phyloP scores from a whole-genome alignment of 139 green algal genomes.

The Pseudopediastrum boryanum region DNA sequence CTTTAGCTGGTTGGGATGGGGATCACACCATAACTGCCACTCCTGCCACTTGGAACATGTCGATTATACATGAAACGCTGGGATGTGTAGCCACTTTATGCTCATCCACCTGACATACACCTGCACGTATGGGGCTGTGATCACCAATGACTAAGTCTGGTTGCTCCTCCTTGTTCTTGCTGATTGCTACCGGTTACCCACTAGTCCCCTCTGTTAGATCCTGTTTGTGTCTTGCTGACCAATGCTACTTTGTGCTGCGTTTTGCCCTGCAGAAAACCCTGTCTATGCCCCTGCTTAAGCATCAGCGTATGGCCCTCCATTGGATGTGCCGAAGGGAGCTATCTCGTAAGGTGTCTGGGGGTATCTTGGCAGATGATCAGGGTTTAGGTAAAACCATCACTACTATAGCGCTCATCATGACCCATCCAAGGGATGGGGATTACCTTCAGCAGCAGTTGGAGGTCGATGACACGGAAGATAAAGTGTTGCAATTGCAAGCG shows the following conservation, averaged over 20 bases:
- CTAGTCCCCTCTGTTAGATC: not conserved
- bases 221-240: no score
- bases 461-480: not conserved
- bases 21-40: no score
- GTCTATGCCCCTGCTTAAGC: not conserved
- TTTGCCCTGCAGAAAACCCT: slow-evolving; percentile 3
- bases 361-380: slow-evolving; percentile 88
- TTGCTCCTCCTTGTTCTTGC: not conserved
- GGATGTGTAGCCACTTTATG: no score
- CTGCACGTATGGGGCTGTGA: no score
- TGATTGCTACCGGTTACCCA: not conserved
- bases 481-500: not conserved
- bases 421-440: slow-evolving; percentile 39
- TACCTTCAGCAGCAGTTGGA: slow-evolving; percentile 8
- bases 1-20: not conserved
- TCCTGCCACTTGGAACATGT: no score
- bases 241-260: no score
- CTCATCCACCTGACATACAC: no score
- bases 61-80: no score
- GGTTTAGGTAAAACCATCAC: slow-evolving; percentile 87
- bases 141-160: no score
- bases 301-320: slow-evolving; percentile 60
- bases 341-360: slow-evolving; percentile 47
- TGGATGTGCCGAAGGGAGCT: slow-evolving; percentile 71
- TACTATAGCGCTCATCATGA: slow-evolving; percentile 79